Evolutionary conservation across 345 rosid species (phyloP), one percentile per base, ranked within the genome.

Genomic region (Eucalyptus fibrosa): DNA sequence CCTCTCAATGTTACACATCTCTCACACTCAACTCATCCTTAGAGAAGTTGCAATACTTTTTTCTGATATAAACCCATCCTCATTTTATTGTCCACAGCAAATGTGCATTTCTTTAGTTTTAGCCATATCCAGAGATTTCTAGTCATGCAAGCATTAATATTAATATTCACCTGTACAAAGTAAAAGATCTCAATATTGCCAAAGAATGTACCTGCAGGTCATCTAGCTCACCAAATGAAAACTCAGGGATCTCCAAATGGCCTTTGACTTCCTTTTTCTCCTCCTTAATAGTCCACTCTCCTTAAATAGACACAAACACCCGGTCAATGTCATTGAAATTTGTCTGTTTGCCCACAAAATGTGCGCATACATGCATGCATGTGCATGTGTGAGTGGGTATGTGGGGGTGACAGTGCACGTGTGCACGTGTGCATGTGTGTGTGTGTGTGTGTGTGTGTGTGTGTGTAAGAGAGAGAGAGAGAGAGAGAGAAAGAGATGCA

Each of bases 171-270:
- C 87, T 4, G 44, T 21, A 50, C 62, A 51, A 86, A 86, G 45
- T 32, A 86, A 86, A 45, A 88, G 17, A 67, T 50, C 28, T 40
- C 85, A 23, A 77, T 21, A 77, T 40, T 9, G 5, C 7, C 32
- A 21, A 40, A 87, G 15, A 53, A 82, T 87, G 56, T 93, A 97
- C 99, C 99, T 97, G 95, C 90, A 97, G 94, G 89, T 97, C 99
- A 91, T 96, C 97, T 53, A 97, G 97, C 93, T 97, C 99, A 12
- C 99, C 99, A 34, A 93, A 96, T 13, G 99, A 97, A 90, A 97
- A 97, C 92, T 97, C 99, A 4, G 95, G 93, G 83, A 97, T 91
- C 90, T 97, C 96, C 34, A 97, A 92, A 88, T 93, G 92, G 59
- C 98, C 97, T 87, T 94, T 95, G 28, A 95, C 93, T 51, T 10